Evolutionary conservation across 225 moss, liverwort and hornwort genomes (phyloP), one percentile per base, ranked within the genome.

Genomic region (Sphagnum tenellum): DNA sequence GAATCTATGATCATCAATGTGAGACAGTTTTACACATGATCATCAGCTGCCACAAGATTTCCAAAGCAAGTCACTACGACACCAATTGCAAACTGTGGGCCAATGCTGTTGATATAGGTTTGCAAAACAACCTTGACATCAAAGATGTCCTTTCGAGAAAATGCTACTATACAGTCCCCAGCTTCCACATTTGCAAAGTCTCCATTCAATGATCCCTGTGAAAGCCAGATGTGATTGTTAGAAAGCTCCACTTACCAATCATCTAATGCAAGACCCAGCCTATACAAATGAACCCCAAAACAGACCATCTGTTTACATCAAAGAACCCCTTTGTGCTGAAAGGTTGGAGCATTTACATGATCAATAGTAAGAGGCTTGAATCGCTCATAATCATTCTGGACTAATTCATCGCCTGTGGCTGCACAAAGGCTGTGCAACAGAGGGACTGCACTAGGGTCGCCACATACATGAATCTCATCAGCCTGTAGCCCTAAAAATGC

Each of bases 101-200:
- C 29, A 29, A 29, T 29, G 29, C 29, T 29, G 29, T 29, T 29
- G 29, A 29, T 29, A 29, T 29, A 29, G 29, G 29, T 29, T 29
- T 0, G 29, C 29, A 29, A 29, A 29, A 29, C 29, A 62, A 95
- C 94, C 85, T 98, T 98, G 45, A 98, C 90, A 70, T 98, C 90
- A 67, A 98, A 98, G 47, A 98, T 93, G 60, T 93, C 98, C 77
- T 86, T 93, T 54, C 93, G 78, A 50, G 90, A 98, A 67, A 93
- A 98, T 59, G 98, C 98, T 64, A 98, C 93, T 65, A 98, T 75
- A 52, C 98, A 98, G 76, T 98, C 98, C 70, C 98, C 93, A 13
- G 83, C 77, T 82, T 93, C 72, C 64, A 98, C 83, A 62, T 98
- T 93, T 59, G 87, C 77, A 53, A 93, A 98, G 71, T 93, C 90